Evolutionary conservation across 371 early-diverging fungal genomes (phyloP).

Genomic region (Lichtheimia ornata): DNA sequence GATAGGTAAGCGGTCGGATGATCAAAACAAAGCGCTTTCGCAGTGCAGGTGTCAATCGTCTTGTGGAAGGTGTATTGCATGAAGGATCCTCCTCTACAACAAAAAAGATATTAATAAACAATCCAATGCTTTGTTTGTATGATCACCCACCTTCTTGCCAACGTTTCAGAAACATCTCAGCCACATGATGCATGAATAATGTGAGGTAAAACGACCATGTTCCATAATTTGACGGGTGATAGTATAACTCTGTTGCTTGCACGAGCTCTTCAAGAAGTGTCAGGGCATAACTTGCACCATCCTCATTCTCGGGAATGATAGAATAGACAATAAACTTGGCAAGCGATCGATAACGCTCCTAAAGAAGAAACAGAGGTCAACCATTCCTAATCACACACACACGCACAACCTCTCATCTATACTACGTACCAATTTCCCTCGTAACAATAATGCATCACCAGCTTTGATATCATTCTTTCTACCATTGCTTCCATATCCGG

Average conservation of each 20-base stretch:
- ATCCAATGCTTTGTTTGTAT: background rate
- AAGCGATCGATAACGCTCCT: constrained; percentile 51
- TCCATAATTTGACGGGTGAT: constrained; percentile 89
- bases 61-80: constrained; percentile 61
- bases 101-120: background rate
- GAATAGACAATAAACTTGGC: constrained; percentile 82
- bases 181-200: constrained; percentile 61
- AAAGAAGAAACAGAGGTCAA: background rate
- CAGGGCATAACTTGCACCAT: constrained; percentile 40
- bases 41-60: constrained; percentile 60
- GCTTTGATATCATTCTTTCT: constrained; percentile 42
- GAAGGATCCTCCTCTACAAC: constrained; percentile 54
- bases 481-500: constrained; percentile 36
- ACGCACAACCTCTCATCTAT: background rate
- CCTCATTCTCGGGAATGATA: constrained; percentile 51
- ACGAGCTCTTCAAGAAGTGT: constrained; percentile 70
- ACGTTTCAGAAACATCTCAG: constrained; percentile 68
- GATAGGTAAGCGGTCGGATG: constrained; percentile 55
- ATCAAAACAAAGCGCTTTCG: constrained; percentile 61
- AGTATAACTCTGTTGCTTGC: constrained; percentile 85
- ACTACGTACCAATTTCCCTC: constrained; percentile 42
- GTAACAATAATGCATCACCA: constrained; percentile 43
- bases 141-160: constrained; percentile 50
- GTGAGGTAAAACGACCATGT: constrained; percentile 74
- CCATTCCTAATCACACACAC: background rate